phyloP scores from a whole-genome alignment of 768 basidiomycete species.

The Terana coerulea region DNA sequence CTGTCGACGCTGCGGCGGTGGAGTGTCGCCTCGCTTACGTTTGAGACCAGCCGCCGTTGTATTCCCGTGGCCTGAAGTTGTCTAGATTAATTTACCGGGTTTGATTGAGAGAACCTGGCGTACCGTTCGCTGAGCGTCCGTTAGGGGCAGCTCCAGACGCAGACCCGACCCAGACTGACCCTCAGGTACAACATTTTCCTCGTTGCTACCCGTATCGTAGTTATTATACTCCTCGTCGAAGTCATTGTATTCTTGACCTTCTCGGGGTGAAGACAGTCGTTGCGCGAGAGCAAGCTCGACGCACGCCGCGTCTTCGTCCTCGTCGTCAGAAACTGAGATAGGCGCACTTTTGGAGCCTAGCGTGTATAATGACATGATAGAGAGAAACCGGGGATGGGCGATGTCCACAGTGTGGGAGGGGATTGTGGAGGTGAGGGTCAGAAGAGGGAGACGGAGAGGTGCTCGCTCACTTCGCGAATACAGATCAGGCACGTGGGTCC shows the following conservation, averaged over 20 bases:
- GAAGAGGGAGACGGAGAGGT: no score
- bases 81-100: no score
- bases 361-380: slow-evolving; percentile 5
- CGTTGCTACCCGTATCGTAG: no score
- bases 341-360: slow-evolving; percentile 20
- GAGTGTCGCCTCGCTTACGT: slow-evolving; percentile 12
- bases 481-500: no score
- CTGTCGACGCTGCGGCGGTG: background rate
- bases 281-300: slow-evolving; percentile 22
- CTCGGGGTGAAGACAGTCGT: slow-evolving; percentile 12
- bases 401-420: no score
- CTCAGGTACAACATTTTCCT: background rate
- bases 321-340: slow-evolving; percentile 25
- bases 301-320: slow-evolving; percentile 17
- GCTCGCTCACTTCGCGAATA: no score
- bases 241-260: background rate
- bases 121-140: background rate
- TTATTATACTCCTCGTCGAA: slow-evolving; percentile 4
- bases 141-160: slow-evolving; percentile 7
- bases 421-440: no score
- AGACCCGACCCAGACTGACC: no score
- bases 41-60: slow-evolving; percentile 8
- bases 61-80: no score
- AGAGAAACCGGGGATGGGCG: no score
- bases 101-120: background rate